Base-by-base conservation (phyloP, 768 basidiomycete genomes). In the Paxillus involutus region DNA sequence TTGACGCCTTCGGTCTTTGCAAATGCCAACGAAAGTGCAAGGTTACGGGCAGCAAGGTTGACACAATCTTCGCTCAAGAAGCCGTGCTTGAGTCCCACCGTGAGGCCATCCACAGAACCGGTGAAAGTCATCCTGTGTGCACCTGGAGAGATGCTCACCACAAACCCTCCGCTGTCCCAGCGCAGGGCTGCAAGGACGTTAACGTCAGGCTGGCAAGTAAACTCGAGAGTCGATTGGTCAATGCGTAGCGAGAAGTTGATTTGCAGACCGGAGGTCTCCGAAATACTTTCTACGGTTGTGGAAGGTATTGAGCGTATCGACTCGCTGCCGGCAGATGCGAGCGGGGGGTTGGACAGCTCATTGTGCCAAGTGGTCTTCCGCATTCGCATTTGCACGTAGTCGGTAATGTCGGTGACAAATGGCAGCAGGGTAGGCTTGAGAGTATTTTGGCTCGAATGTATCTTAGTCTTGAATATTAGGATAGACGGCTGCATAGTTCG, bases 81-180 rank as follows among this genome's bases (percentile, higher is more conserved):
- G 0, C 90, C 90, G 57, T 96, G 94, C 54, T 89, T 88, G 41
- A 98, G 77, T 3, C 89, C 87, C 29, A 88, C 74, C 4, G 86
- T 88, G 24, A 98, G 76, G 1, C 92, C 94, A 16, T 87, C 88
- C 10, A 97, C 84, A 47, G 82, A 84, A 6, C 89, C 90, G 0
- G 86, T 85, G 59, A 97, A 85, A 11, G 84, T 80, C 33, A 89
- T 75, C 45, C 80, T 83, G n/a, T 82, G 77, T 45, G 83, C 83
- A 3, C 85, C 85, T 2, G 94, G 89, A 36, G 86, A 82, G 39
- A 92, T 74, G 61, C 84, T 89, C 50, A 94, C 69, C 46, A 94
- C 73, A 64, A 98, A 94, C 0, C 94, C 94, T 40, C 96, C 96
- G 60, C 91, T 95, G 50, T 96, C 89, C 96, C 96, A 98, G 44